Base-by-base conservation (phyloP, 1,139 yeast genomes). In the Casaregolazyma suthepensis region DNA sequence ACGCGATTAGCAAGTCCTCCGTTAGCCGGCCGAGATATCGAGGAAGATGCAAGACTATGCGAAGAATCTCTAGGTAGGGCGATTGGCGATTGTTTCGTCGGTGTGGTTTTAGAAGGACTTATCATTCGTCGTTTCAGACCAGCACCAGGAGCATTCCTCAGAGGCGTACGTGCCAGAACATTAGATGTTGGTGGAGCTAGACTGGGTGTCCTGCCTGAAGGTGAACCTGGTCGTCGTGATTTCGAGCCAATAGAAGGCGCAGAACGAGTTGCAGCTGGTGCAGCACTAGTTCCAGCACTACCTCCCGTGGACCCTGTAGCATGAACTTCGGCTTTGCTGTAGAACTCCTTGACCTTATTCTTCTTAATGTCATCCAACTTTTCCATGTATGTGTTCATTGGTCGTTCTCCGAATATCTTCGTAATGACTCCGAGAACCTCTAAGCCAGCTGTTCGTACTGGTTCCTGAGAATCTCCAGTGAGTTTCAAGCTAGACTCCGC, bases 381-480 rank as follows among this genome's bases (percentile, higher is more conserved):
- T 29, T 83, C 91, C 56, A 90, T 68, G 53, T 75, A 78, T 9
- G 77, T 74, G 48, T 73, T 80, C 60, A 90, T 71, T 51, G 81
- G 85, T 52, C 93, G 74, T 62, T 82, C 87, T 0, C 96, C 96
- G 5, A 82, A 77, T 17, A 90, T 78, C 67, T 87, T 88, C 87
- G 88, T 85, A 55, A 91, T 71, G 0, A 87, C 82, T 5, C 97
- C 98, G 47, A 90, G 78, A 63, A 85, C 76, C 63, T 85, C 90
- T 43, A 91, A 85, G 0, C 93, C 86, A 1, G 85, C 83, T 53
- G 84, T 81, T 65, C 99, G 80, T 1, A 89, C 85, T 0, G 94
- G 89, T 55, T 89, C 96, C 65, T 86, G 89, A 0, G 96, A 84
- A 60, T 93, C 99, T 52, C 80, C 75, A 43, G 90, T 77, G 18